A percentile compares a stretch with the other conserved stretches of the same genome.
Evolutionary conservation across 306 rosid genomes (phyloP).

Genomic region (Chamaecrista fasciculata): DNA sequence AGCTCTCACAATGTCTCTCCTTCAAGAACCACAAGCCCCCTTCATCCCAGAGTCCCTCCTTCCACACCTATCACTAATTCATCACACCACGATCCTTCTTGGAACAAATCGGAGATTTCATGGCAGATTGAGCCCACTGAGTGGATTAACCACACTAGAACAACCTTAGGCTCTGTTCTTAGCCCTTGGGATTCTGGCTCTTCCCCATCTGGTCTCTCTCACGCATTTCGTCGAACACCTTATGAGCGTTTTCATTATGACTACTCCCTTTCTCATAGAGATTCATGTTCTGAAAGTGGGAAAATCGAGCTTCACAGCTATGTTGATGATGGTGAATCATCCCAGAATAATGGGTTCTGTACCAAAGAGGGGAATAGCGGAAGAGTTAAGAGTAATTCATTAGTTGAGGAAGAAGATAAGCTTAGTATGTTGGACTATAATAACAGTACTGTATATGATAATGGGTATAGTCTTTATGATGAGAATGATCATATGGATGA

Average conservation of each 20-base stretch:
- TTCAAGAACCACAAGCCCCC: conserved; percentile 46
- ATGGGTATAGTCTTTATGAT: conserved; percentile 23
- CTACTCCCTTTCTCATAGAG: conserved; percentile 55
- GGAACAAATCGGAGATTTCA: conserved; percentile 76
- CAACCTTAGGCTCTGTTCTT: conserved; percentile 50
- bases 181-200: conserved; percentile 56
- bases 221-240: conserved; percentile 46
- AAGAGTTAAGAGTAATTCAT: conserved; percentile 30
- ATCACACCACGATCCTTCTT: conserved; percentile 65
- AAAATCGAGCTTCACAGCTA: conserved; percentile 74
- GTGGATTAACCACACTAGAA: conserved; percentile 32
- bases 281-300: conserved; percentile 28
- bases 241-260: too few species aligned
- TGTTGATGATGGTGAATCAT: conserved; percentile 46
- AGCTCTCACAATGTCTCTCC: conserved; percentile 39
- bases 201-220: conserved; percentile 31
- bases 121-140: conserved; percentile 73
- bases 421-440: conserved; percentile 32
- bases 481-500: conserved; percentile 32
- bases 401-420: conserved; percentile 58
- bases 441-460: not conserved
- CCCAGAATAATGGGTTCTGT: conserved; percentile 40
- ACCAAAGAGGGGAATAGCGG: conserved; percentile 23
- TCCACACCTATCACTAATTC: conserved; percentile 63
- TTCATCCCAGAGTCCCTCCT: conserved; percentile 39